Conservation (phyloP, 768 basidiomycete genomes). For the Leucocoprinus birnbaumii region DNA sequence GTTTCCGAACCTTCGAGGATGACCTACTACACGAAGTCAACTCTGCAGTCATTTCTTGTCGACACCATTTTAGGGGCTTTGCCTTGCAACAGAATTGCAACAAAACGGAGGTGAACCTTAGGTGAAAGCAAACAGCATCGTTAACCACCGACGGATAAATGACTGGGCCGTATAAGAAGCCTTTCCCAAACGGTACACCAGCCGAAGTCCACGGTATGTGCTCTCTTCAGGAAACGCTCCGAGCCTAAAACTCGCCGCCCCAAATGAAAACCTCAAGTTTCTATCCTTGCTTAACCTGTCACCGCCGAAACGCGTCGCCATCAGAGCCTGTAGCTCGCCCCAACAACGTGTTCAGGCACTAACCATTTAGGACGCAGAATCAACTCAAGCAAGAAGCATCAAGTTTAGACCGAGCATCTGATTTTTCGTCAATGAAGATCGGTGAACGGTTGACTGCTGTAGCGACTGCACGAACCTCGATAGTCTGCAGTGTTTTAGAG, state of each 20-base stretch:
- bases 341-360: background rate
- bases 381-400: background rate
- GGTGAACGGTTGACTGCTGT: background rate
- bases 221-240: background rate
- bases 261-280: background rate
- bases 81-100: too few species aligned
- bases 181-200: background rate
- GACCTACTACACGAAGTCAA: too few species aligned
- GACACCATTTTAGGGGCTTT: too few species aligned
- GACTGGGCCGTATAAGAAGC: background rate
- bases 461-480: background rate
- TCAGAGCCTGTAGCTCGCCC: background rate
- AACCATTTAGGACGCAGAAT: background rate
- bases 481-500: background rate
- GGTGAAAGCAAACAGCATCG: background rate
- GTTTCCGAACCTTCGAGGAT: too few species aligned
- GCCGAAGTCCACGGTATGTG: background rate
- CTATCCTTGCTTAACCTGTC: background rate
- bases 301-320: background rate
- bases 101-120: background rate
- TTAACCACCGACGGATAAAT: background rate
- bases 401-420: too few species aligned
- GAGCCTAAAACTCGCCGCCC: background rate
- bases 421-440: too few species aligned
- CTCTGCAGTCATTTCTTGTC: too few species aligned